Conservation (phyloP, 495 filamentous ascomycete species). For the Penicillium psychrofluorescens region DNA sequence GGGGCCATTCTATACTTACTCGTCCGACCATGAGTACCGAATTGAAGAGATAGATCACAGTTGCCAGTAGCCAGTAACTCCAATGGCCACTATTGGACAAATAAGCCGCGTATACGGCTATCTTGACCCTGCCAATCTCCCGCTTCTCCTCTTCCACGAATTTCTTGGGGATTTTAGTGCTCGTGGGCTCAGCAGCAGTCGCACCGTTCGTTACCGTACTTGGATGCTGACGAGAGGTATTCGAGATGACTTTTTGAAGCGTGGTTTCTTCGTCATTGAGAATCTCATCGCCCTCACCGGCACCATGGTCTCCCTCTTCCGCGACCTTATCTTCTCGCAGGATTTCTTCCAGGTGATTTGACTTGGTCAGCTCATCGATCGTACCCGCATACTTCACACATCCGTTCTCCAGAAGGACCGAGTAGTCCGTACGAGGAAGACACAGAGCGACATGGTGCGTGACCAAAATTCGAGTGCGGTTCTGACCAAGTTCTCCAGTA, state of each 20-base stretch:
- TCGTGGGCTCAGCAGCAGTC: slow-evolving; percentile 23
- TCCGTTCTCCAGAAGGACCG: slow-evolving; percentile 63
- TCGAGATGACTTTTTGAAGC: slow-evolving; percentile 22
- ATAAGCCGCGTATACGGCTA: slow-evolving; percentile 56
- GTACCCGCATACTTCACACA: slow-evolving; percentile 21
- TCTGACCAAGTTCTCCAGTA: slow-evolving; percentile 58
- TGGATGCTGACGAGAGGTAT: slow-evolving; percentile 14
- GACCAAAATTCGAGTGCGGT: slow-evolving; percentile 69
- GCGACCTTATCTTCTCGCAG: slow-evolving; percentile 12
- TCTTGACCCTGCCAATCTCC: slow-evolving; percentile 58
- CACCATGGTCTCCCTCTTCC: slow-evolving; percentile 1
- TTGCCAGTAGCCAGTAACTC: slow-evolving; percentile 7
- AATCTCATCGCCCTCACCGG: slow-evolving; percentile 1
- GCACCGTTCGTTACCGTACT: slow-evolving; percentile 30
- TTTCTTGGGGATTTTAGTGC: slow-evolving; percentile 39
- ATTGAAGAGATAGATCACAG: slow-evolving; percentile 8
- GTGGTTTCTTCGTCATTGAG: slow-evolving; percentile 8
- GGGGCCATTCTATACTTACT: slow-evolving; percentile 27
- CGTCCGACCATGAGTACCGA: slow-evolving; percentile 26
- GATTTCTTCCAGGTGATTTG: slow-evolving; percentile 19
- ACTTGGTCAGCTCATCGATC: slow-evolving; percentile 14
- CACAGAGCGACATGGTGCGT: slow-evolving; percentile 77
- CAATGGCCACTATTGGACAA: slow-evolving; percentile 57
- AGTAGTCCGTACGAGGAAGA: slow-evolving; percentile 60
- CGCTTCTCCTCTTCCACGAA: slow-evolving; percentile 69